phyloP scores from a whole-genome alignment of 1,139 yeast species.

The Keqinozyma sinolaborantium region DNA sequence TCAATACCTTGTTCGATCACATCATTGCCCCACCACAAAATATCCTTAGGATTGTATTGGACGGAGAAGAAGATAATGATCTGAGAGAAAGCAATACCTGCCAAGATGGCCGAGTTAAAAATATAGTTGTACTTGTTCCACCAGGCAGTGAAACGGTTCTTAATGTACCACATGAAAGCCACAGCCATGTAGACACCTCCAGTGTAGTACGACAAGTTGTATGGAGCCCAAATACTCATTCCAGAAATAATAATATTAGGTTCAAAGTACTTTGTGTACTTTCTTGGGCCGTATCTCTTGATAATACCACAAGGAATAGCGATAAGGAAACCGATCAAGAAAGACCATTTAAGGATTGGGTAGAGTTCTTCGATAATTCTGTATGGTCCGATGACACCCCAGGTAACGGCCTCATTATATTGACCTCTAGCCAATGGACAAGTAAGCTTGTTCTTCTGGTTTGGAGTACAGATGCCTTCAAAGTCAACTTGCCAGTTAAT shows the following conservation, averaged over 20 bases:
- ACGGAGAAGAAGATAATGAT: conserved; percentile 55
- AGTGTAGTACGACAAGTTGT: conserved; percentile 46
- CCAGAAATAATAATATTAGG: conserved; percentile 45
- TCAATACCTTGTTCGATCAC: conserved; percentile 30
- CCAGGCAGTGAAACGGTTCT: conserved; percentile 44
- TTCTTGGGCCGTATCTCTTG: conserved; percentile 32
- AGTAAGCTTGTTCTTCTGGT: conserved; percentile 37
- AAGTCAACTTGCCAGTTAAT: conserved; percentile 47
- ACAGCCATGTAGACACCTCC: conserved; percentile 39
- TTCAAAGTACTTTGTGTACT: conserved; percentile 32
- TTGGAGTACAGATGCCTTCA: conserved; percentile 36
- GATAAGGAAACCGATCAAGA: conserved; percentile 50
- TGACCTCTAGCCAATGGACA: conserved; percentile 47
- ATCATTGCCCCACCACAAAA: conserved; percentile 62
- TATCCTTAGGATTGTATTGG: conserved; percentile 33
- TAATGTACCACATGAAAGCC: conserved; percentile 46
- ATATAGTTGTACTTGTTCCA: conserved; percentile 61
- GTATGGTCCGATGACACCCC: conserved; percentile 61
- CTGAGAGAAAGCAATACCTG: conserved; percentile 53
- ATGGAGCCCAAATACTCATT: conserved; percentile 40
- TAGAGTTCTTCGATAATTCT: conserved; percentile 49
- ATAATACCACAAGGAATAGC: conserved; percentile 41
- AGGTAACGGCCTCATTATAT: conserved; percentile 52
- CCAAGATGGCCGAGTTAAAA: conserved; percentile 43
- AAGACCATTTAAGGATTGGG: conserved; percentile 47